These are phyloP conservation scores for Zygotorulaspora sp. DNA, from an alignment of 805 yeast genomes.

Conservation along the genomic window DNA sequence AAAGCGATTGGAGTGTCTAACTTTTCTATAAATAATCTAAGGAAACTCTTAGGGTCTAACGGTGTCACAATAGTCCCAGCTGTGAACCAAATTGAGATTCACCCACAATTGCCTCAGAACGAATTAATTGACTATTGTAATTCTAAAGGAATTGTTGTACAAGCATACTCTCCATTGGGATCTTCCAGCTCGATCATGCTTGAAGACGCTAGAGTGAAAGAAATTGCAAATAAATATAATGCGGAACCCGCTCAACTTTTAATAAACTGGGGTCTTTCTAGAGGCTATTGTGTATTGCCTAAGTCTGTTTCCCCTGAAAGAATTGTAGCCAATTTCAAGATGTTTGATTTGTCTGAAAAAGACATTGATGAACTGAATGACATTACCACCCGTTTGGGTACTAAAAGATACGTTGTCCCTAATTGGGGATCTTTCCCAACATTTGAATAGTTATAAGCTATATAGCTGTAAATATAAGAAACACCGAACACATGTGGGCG, in stretches of 20 bases:
- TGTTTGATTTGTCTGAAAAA: conserved; percentile 33
- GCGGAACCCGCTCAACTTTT: conserved; percentile 47
- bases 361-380: conserved; percentile 34
- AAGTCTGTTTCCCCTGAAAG: conserved; percentile 44
- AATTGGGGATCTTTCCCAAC: conserved; percentile 27
- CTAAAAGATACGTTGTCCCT: conserved; percentile 31
- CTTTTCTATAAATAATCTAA: conserved; percentile 51
- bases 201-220: conserved; percentile 40
- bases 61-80: conserved; percentile 56
- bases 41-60: conserved; percentile 45
- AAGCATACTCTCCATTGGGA: conserved; percentile 80
- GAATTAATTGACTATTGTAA: conserved; percentile 52
- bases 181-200: conserved; percentile 50
- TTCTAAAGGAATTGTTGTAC: conserved; percentile 49
- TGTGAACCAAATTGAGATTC: conserved; percentile 71
- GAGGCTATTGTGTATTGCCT: conserved; percentile 54
- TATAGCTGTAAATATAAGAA: too few relatives aligned
- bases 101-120: conserved; percentile 65
- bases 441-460: conserved; percentile 14
- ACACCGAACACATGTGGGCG: too few relatives aligned
- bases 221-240: conserved; percentile 41
- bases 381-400: conserved; percentile 29
- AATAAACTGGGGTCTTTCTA: conserved; percentile 56
- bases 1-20: conserved; percentile 76
- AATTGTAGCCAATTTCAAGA: conserved; percentile 37